A percentile compares a stretch with the other conserved stretches of the same genome.
phyloP scores from a whole-genome alignment of 441 rosid genomes.

The Pelargonium fulgidum region DNA sequence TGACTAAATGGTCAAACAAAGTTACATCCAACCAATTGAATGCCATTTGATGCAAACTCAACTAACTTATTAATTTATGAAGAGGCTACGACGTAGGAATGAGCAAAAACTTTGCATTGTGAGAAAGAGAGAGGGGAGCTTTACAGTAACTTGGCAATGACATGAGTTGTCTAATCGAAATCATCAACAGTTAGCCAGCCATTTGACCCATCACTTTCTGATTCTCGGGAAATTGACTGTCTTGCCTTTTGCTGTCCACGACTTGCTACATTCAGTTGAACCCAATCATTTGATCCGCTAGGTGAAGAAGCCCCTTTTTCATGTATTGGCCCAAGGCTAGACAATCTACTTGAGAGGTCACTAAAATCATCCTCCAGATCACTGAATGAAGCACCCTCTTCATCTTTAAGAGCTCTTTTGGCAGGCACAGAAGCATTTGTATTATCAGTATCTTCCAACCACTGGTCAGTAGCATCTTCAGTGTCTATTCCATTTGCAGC shows the following conservation, averaged over 20 bases:
- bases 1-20: neutral
- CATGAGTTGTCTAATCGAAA: conserved; percentile 31
- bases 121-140: conserved; percentile 7
- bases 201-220: conserved; percentile 45
- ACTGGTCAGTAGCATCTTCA: conserved; percentile 25
- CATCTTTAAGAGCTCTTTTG: conserved; percentile 27
- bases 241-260: conserved; percentile 27
- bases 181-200: conserved; percentile 44
- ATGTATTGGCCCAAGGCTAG: conserved; percentile 20
- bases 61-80: neutral
- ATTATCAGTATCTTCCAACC: conserved; percentile 32
- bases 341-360: conserved; percentile 29
- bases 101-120: no score
- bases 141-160: conserved; percentile 23
- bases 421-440: conserved; percentile 19
- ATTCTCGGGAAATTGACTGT: conserved; percentile 40
- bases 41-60: neutral
- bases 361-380: conserved; percentile 50
- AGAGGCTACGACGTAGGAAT: neutral
- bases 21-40: neutral
- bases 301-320: conserved; percentile 30
- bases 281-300: conserved; percentile 56
- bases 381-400: conserved; percentile 52
- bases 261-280: conserved; percentile 35
- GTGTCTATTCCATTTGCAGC: conserved; percentile 29